Evolutionary conservation across 2,329 filamentous ascomycete genomes (phyloP).

Genomic region (Aurifilum marmelostoma): DNA sequence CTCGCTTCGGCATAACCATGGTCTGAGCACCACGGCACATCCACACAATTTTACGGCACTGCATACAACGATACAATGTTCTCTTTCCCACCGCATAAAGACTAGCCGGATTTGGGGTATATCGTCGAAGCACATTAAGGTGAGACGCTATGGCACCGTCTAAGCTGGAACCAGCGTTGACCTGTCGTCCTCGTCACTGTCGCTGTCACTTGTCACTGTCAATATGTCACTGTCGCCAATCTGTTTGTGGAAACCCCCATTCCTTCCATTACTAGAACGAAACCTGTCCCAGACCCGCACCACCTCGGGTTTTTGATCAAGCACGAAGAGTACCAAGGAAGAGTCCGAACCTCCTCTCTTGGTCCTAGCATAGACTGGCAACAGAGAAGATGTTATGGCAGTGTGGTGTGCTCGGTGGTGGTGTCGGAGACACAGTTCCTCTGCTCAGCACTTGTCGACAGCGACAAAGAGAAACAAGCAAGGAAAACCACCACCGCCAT

Average conservation of each 20-base stretch:
- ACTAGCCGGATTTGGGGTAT: slow-evolving; percentile 16
- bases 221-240: background rate
- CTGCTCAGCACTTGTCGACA: background rate
- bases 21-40: background rate
- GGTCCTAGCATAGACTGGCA: background rate
- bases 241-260: background rate
- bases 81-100: background rate
- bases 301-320: background rate
- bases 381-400: background rate
- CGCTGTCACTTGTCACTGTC: slow-evolving; percentile 5
- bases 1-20: background rate
- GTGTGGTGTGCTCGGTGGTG: background rate
- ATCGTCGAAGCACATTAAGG: slow-evolving; percentile 26
- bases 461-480: background rate
- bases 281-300: background rate
- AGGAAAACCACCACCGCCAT: background rate
- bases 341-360: background rate
- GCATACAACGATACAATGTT: background rate
- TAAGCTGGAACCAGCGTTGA: slow-evolving; percentile 4
- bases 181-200: background rate
- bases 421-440: background rate
- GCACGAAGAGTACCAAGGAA: background rate
- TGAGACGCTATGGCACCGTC: slow-evolving; percentile 8
- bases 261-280: background rate
- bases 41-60: background rate